A percentile compares a stretch with the other conserved stretches of the same genome.
phyloP scores from a whole-genome alignment of 257 asterid genomes.

The Petrea volubilis region DNA sequence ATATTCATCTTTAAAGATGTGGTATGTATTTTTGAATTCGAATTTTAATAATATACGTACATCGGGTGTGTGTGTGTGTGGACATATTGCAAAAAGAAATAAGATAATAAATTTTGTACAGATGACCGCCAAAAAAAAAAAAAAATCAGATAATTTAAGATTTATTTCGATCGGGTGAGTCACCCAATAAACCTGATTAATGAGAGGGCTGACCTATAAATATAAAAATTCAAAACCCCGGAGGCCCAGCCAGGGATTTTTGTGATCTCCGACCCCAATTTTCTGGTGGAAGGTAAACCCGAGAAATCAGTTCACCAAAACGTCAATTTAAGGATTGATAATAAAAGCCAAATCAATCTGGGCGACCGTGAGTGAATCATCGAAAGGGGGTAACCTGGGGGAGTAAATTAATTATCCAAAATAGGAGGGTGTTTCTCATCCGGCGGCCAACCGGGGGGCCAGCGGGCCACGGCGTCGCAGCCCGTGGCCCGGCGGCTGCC shows the following conservation, averaged over 20 bases:
- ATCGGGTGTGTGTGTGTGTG: too few relatives aligned
- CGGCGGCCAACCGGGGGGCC: conserved; percentile 56
- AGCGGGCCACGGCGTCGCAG: conserved; percentile 42
- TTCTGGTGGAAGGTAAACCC: conserved; percentile 6
- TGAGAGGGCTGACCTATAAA: not conserved
- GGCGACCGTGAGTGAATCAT: not conserved
- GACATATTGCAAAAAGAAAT: too few relatives aligned
- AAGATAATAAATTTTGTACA: too few relatives aligned
- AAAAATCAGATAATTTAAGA: not conserved
- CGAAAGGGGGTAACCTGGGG: not conserved
- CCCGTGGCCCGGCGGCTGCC: conserved; percentile 46
- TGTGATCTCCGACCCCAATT: not conserved
- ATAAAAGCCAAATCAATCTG: not conserved
- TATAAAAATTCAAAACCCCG: conserved; percentile 23
- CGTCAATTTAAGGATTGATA: not conserved
- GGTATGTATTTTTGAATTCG: too few relatives aligned
- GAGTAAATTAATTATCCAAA: conserved; percentile 21
- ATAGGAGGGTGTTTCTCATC: conserved; percentile 76
- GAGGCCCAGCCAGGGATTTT: not conserved
- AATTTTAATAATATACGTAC: too few relatives aligned
- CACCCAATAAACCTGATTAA: not conserved
- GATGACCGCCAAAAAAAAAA: too few relatives aligned
- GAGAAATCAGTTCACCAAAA: conserved; percentile 12
- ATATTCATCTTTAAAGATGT: too few relatives aligned
- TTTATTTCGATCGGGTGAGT: conserved; percentile 11